Conservation (phyloP, 305 asterid genomes). For the Fraxinus sp. region DNA sequence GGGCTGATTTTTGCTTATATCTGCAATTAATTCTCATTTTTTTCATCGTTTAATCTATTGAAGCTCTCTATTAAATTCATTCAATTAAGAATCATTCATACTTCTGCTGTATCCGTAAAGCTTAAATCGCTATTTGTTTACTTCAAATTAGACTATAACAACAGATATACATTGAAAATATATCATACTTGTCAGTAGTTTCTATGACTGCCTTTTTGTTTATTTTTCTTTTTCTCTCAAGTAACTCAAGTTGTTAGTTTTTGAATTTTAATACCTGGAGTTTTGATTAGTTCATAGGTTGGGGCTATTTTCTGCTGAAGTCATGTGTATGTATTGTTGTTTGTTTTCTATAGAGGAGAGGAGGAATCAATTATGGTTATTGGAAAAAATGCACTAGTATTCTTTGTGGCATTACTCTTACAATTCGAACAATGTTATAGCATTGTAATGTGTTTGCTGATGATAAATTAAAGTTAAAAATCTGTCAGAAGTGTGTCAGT, state of each 20-base stretch:
- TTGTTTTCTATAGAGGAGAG: not conserved
- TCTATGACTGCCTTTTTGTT: not conserved
- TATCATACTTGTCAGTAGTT: not conserved
- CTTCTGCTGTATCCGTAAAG: not conserved
- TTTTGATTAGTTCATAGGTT: not conserved
- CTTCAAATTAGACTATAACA: not conserved
- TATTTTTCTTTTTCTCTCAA: not conserved
- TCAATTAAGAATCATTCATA: not conserved
- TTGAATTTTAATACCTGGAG: not conserved
- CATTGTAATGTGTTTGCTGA: not conserved
- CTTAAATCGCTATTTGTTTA: not conserved
- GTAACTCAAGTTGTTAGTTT: not conserved
- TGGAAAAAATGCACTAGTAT: not conserved
- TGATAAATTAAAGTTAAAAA: not conserved
- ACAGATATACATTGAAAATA: not conserved
- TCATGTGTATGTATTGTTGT: not conserved
- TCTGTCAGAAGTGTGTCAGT: not conserved
- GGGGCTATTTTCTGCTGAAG: not conserved
- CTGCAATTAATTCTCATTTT: slow-evolving; percentile 11
- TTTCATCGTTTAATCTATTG: not conserved
- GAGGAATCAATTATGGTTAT: not conserved
- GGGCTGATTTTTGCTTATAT: not conserved
- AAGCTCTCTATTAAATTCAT: not conserved
- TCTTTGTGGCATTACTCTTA: not conserved
- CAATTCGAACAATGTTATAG: not conserved